A percentile compares a stretch with the other conserved stretches of the same genome.
These are phyloP conservation scores for Aechmea fasciata DNA, from an alignment of 176 grass and related monocot genomes.

Conservation along the genomic window DNA sequence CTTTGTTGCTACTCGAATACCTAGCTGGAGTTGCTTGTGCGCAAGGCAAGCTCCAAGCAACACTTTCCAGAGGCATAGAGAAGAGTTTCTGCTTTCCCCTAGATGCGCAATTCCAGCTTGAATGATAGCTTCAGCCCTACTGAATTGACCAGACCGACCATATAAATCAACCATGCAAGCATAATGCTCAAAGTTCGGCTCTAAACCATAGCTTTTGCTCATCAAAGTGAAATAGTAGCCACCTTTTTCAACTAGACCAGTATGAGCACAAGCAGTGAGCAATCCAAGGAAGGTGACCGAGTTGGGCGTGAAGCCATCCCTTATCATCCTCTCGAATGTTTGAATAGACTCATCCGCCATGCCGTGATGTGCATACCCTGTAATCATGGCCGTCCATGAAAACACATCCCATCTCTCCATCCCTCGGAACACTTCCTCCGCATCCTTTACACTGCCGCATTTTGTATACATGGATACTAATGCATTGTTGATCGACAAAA, in stretches of 20 bases:
- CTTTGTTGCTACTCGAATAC: background rate
- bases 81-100: background rate
- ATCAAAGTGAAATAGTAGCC: slow-evolving; percentile 6
- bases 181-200: slow-evolving; percentile 13
- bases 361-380: slow-evolving; percentile 15
- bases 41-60: slow-evolving; percentile 18
- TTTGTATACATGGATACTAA: slow-evolving; percentile 20
- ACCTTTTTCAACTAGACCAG: slow-evolving; percentile 12
- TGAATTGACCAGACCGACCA: slow-evolving; percentile 19
- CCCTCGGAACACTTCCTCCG: slow-evolving; percentile 1
- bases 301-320: background rate
- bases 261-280: slow-evolving; percentile 12
- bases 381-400: slow-evolving; percentile 23
- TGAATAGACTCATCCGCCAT: background rate
- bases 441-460: slow-evolving; percentile 5
- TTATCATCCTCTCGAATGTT: background rate
- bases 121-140: background rate
- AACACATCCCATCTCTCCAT: slow-evolving; percentile 13
- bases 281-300: slow-evolving; percentile 13
- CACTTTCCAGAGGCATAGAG: slow-evolving; percentile 19
- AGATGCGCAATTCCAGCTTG: background rate
- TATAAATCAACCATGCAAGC: slow-evolving; percentile 24
- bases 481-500: slow-evolving; percentile 12
- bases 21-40: slow-evolving; percentile 11
- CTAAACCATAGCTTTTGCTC: background rate